Base-by-base conservation (phyloP, 768 basidiomycete genomes). In the Amylocystis lapponica region DNA sequence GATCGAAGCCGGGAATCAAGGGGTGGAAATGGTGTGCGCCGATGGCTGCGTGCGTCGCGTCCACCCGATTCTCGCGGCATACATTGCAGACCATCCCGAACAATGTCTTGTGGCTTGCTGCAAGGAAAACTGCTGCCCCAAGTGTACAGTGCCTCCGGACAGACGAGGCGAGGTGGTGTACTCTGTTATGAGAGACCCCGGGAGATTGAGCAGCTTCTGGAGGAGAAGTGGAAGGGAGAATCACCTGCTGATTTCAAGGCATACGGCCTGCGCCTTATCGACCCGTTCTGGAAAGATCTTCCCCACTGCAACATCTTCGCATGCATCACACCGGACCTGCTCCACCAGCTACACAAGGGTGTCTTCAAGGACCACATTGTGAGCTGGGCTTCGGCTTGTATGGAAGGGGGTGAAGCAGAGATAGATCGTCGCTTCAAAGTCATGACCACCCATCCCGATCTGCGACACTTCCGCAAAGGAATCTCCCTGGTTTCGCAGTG, bases 281-380 rank as follows among this genome's bases (percentile, higher is more conserved):
- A 53, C 17, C 72, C 70, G 6, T 75, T 74, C 52, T 74, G 72
- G 72, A 35, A 33, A 1, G 50, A 68, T 31, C 49, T 74, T 9
- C 71, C 69, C 0, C 63, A 61, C 45, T 39, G 53, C 30, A 47
- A 76, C 50, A 74, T 76, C 25, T 71, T 66, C 49, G 1, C 25
- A 0, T 59, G 46, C n/a, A 46, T 76, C 23, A 68, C 65, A 1
- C 63, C 66, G 14, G 57, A 72, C 56, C 32, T 72, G 17, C 65
- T 75, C 13, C 74, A 78, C 46, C 71, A 74, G 49, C 55, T 76
- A 0, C 64, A 74, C 53, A 69, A 76, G 47, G 74, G 74, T 0
- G 43, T 72, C 2, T 69, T 74, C 60, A 70, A 70, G 38, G 65
- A 72, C 38, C 71, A 74, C 36, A 39, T 69, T 3, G 56, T 65